Evolutionary conservation across 371 early-diverging fungal species (phyloP).

Genomic region (Syncephalastrum racemosum): DNA sequence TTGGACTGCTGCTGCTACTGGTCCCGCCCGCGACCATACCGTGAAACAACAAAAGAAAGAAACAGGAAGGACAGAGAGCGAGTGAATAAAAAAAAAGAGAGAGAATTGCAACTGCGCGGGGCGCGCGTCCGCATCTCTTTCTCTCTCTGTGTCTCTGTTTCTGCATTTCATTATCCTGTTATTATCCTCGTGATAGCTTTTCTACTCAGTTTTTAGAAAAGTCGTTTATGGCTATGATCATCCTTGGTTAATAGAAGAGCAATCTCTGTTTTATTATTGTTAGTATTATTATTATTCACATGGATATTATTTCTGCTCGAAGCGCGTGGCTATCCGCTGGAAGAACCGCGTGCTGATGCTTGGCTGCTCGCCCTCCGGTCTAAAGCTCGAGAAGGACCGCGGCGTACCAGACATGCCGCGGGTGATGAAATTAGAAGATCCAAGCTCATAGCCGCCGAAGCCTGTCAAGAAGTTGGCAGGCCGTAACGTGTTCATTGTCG

Average conservation of each 20-base stretch:
- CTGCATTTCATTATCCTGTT: too few species aligned
- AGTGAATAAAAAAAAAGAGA: conserved; percentile 1
- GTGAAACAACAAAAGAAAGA: conserved; percentile 5
- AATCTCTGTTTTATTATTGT: conserved; percentile 26
- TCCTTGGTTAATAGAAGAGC: too few species aligned
- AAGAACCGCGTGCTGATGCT: conserved; percentile 52
- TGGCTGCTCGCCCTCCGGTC: conserved; percentile 17
- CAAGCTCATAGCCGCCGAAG: conserved; percentile 34
- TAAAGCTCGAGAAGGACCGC: conserved; percentile 9
- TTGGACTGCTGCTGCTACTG: conserved; percentile 5
- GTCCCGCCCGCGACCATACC: background rate
- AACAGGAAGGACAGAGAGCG: background rate
- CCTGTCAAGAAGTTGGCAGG: conserved; percentile 48
- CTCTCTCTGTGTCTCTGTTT: background rate
- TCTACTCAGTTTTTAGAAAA: too few species aligned
- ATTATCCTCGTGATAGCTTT: too few species aligned
- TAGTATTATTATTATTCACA: conserved; percentile 3
- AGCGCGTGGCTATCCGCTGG: conserved; percentile 40
- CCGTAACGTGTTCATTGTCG: conserved; percentile 22
- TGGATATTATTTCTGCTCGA: conserved; percentile 17
- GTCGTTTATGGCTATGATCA: too few species aligned
- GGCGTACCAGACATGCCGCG: conserved; percentile 27
- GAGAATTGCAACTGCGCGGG: conserved; percentile 1
- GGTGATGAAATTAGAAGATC: conserved; percentile 29
- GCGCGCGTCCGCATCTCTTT: background rate